Evolutionary conservation across 2,329 filamentous ascomycete species (phyloP).

Genomic region (Claviceps pusilla): DNA sequence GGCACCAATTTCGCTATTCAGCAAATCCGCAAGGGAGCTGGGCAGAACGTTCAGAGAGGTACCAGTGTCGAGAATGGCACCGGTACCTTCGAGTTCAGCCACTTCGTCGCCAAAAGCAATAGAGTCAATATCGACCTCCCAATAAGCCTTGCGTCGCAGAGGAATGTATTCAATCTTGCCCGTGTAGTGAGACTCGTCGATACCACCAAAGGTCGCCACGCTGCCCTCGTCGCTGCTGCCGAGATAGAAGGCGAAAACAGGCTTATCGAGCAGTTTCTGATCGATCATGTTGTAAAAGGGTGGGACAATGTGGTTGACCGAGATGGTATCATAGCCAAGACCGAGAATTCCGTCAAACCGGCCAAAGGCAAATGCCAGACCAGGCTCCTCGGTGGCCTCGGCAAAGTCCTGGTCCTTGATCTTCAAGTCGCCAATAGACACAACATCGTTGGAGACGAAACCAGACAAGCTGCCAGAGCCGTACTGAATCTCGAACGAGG

Average conservation of each 20-base stretch:
- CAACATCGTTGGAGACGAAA: slow-evolving; percentile 77
- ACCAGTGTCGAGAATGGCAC: slow-evolving; percentile 93
- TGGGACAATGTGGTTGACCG: slow-evolving; percentile 88
- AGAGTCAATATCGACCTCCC: slow-evolving; percentile 92
- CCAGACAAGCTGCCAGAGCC: slow-evolving; percentile 88
- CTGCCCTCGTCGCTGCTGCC: slow-evolving; percentile 60
- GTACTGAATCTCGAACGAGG: slow-evolving; percentile 83
- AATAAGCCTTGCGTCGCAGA: slow-evolving; percentile 96
- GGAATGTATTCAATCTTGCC: slow-evolving; percentile 89
- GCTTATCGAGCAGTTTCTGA: slow-evolving; percentile 77
- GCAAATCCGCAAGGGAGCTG: slow-evolving; percentile 76
- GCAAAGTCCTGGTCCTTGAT: slow-evolving; percentile 89
- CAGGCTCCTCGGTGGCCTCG: slow-evolving; percentile 89
- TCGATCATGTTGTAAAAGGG: slow-evolving; percentile 95
- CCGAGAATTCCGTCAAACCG: slow-evolving; percentile 94
- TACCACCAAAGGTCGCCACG: slow-evolving; percentile 77
- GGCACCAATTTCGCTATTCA: slow-evolving; percentile 95
- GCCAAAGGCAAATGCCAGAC: slow-evolving; percentile 93
- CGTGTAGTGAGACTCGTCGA: slow-evolving; percentile 64
- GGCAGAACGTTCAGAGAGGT: slow-evolving; percentile 96
- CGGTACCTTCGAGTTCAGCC: slow-evolving; percentile 84
- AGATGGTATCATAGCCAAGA: slow-evolving; percentile 86
- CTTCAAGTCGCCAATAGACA: slow-evolving; percentile 77
- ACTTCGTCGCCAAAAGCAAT: slow-evolving; percentile 77
- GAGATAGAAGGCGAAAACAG: slow-evolving; percentile 94